phyloP scores from a whole-genome alignment of 192 early-diverging fungal genomes.

The Radiomyces spectabilis region DNA sequence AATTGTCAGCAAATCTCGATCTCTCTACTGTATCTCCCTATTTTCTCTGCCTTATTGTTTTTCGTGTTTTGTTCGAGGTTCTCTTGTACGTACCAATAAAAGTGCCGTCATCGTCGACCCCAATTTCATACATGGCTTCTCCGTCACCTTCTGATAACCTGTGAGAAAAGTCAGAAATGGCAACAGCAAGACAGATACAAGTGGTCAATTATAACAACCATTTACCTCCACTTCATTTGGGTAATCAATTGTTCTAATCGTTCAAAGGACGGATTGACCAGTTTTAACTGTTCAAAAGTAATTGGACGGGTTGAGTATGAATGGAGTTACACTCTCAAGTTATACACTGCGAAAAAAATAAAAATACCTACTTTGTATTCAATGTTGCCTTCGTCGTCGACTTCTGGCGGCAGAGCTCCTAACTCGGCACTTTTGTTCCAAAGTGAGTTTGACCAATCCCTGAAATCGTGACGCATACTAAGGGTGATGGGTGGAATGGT shows the following conservation, averaged over 20 bases:
- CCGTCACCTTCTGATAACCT: conserved; percentile 81
- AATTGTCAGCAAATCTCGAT: conserved; percentile 35
- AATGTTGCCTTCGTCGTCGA: conserved; percentile 81
- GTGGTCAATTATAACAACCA: background rate
- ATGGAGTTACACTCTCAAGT: too few relatives aligned
- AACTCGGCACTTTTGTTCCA: too few relatives aligned
- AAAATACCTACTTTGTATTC: conserved; percentile 69
- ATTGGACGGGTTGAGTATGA: too few relatives aligned
- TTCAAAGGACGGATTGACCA: conserved; percentile 57
- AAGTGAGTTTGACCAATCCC: too few relatives aligned
- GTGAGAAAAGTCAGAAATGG: background rate
- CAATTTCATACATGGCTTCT: conserved; percentile 83
- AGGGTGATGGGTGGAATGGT: too few relatives aligned
- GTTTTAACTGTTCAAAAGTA: conserved; percentile 48
- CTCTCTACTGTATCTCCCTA: too few relatives aligned
- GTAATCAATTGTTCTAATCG: conserved; percentile 82
- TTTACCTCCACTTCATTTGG: conserved; percentile 82
- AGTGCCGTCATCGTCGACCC: conserved; percentile 78
- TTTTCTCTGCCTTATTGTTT: background rate
- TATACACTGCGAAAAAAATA: background rate
- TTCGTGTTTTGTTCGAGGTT: background rate
- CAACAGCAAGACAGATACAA: background rate
- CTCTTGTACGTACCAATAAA: conserved; percentile 45
- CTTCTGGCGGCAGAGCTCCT: conserved; percentile 64
- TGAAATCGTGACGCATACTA: too few relatives aligned